phyloP scores from a whole-genome alignment of 371 early-diverging fungal species.

The Lichtheimia corymbifera region DNA sequence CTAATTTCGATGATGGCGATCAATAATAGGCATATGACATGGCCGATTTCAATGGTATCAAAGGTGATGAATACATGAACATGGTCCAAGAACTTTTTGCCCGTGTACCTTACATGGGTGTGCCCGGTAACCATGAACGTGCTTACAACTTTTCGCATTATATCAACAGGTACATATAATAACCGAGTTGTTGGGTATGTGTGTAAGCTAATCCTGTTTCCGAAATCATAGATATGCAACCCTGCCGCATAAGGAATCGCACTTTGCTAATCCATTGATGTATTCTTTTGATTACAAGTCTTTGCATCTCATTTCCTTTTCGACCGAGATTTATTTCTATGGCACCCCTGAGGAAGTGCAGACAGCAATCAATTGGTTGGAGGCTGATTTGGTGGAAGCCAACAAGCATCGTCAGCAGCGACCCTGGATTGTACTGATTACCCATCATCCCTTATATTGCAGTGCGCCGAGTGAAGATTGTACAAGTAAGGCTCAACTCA shows the following conservation, averaged over 20 bases:
- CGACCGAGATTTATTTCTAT: conserved; percentile 42
- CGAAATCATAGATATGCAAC: conserved; percentile 3
- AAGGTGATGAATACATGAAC: conserved; percentile 50
- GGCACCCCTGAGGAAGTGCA: conserved; percentile 13
- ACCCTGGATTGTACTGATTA: conserved; percentile 46
- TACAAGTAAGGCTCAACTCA: conserved; percentile 20
- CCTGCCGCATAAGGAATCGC: conserved; percentile 39
- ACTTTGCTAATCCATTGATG: conserved; percentile 32
- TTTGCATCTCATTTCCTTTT: conserved; percentile 44
- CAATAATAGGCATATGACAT: conserved; percentile 26
- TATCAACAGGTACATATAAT: conserved; percentile 32
- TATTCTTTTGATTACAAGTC: conserved; percentile 49
- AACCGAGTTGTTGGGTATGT: neutral
- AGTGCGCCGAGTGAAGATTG: conserved; percentile 30
- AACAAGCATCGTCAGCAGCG: conserved; percentile 27
- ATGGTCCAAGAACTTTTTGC: conserved; percentile 40
- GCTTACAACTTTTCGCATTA: conserved; percentile 48
- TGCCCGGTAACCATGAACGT: conserved; percentile 46
- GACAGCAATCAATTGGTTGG: conserved; percentile 44
- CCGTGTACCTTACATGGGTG: conserved; percentile 42
- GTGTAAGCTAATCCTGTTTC: neutral
- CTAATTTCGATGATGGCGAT: no score
- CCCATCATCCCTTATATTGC: conserved; percentile 44
- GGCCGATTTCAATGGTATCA: conserved; percentile 42
- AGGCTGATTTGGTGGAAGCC: conserved; percentile 34